Conservation (phyloP, 768 basidiomycete species). For the Hygrophorus russula region DNA sequence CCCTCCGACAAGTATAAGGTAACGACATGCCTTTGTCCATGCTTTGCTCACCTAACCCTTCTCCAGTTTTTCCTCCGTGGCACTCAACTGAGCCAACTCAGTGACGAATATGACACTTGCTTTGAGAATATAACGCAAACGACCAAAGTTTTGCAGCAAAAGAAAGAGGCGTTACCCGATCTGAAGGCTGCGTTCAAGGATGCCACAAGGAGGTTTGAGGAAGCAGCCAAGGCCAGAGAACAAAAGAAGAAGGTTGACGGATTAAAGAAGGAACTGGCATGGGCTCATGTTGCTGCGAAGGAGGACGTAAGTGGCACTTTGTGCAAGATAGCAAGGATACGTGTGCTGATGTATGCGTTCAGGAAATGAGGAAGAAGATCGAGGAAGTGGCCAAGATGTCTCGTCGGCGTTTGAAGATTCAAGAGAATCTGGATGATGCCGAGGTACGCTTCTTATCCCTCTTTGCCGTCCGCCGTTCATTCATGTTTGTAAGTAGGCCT, state of each 20-base stretch:
- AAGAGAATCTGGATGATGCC: slow-evolving; percentile 21
- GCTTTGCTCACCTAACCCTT: not conserved
- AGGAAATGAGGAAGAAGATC: slow-evolving; percentile 31
- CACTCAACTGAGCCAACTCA: slow-evolving; percentile 82
- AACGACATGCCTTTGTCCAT: not conserved
- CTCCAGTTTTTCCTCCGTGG: slow-evolving; percentile 87
- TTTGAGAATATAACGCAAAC: slow-evolving; percentile 63
- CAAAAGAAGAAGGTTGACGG: slow-evolving; percentile 58
- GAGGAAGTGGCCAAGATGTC: slow-evolving; percentile 24
- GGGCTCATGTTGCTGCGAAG: slow-evolving; percentile 74
- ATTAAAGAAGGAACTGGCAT: slow-evolving; percentile 73
- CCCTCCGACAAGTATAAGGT: slow-evolving; percentile 87
- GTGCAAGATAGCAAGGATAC: not conserved
- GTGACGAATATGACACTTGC: slow-evolving; percentile 75
- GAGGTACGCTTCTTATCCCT: slow-evolving; percentile 16
- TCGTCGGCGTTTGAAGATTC: slow-evolving; percentile 26
- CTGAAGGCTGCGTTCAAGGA: slow-evolving; percentile 48
- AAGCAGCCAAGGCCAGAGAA: slow-evolving; percentile 64
- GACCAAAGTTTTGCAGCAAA: slow-evolving; percentile 50
- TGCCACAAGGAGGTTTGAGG: slow-evolving; percentile 48
- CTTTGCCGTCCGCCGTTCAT: not conserved
- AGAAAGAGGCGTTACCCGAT: slow-evolving; percentile 72
- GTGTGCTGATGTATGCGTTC: not conserved
- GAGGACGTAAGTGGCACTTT: slow-evolving; percentile 21
- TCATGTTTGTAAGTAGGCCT: slow-evolving; percentile 13